Percentiles rank a stretch among this genome's conserved stretches.
Evolutionary conservation across 2,329 filamentous ascomycete species (phyloP).

Genomic region (Fusarium foetens): DNA sequence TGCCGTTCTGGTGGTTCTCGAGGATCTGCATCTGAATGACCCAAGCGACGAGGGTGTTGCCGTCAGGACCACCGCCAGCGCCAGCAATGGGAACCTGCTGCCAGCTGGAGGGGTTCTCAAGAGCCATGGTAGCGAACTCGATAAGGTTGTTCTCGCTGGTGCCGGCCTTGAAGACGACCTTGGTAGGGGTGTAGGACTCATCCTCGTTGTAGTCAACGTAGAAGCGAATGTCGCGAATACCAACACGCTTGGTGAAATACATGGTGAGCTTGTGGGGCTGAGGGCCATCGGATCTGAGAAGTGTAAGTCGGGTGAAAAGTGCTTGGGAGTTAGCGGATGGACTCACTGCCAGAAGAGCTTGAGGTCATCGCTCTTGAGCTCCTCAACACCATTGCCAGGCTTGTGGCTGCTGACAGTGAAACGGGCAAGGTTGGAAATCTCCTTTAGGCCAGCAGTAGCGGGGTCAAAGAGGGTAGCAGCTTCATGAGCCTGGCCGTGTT

Average conservation of each 20-base stretch:
- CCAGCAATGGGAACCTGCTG: conserved; percentile 77
- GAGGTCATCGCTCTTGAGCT: conserved; percentile 78
- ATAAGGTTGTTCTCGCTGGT: conserved; percentile 92
- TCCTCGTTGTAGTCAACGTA: conserved; percentile 92
- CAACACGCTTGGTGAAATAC: conserved; percentile 85
- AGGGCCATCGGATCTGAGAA: conserved; percentile 77
- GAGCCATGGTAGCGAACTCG: conserved; percentile 83
- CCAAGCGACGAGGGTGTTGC: conserved; percentile 84
- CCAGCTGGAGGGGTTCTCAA: conserved; percentile 87
- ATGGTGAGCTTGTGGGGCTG: conserved; percentile 86
- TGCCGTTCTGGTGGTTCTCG: conserved; percentile 99
- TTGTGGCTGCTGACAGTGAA: conserved; percentile 87
- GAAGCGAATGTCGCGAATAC: conserved; percentile 80
- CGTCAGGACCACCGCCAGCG: conserved; percentile 69
- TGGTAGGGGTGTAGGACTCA: conserved; percentile 96
- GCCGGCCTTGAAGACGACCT: conserved; percentile 88
- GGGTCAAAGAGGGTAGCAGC: conserved; percentile 61
- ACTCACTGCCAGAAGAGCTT: conserved; percentile 81
- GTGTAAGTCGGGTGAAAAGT: neutral
- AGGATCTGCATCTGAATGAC: conserved; percentile 90
- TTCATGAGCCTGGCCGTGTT: conserved; percentile 41
- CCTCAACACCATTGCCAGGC: conserved; percentile 80
- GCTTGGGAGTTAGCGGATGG: neutral
- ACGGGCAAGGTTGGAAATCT: conserved; percentile 84
- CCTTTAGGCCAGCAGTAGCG: conserved; percentile 71